Base-by-base conservation (phyloP, 2,329 filamentous ascomycete species). In the Xylariaceae sp. region DNA sequence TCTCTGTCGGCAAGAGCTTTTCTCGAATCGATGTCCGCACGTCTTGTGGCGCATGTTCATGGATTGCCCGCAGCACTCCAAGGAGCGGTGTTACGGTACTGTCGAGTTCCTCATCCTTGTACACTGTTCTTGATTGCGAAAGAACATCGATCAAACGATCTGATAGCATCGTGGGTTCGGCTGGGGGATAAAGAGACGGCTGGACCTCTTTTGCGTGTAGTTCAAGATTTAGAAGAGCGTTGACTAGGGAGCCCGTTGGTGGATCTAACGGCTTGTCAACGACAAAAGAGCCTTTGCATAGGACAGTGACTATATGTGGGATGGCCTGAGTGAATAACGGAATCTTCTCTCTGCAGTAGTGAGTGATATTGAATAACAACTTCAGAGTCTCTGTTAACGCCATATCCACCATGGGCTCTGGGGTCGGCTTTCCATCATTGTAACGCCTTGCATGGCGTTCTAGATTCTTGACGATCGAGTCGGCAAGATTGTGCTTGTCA, bases 321-420 rank as follows among this genome's bases (percentile, higher is more conserved):
- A 95, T 79, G 2, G 86, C 83, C 27, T 80, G 74, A 1, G 83
- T 83, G 66, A 96, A 95, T 0, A 76, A 72, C 0, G 75, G 69
- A 3, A 74, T 72, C 30, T 86, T 77, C 42, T 85, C 77, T 3
- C 84, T 82, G 61, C 86, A 87, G 65, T 85, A 84, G 64, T 91
- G 85, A 1, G 87, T 88, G 51, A 96, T 77, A 70, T 96, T 96
- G 77, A 95, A 97, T 50, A 95, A 73, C 41, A 97, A 78, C 67
- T 95, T 96, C 48, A 94, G 74, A 0, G 88, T 92, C 70, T 97
- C 92, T 6, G 78, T 79, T 39, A 97, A 77, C 0, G 91, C 90
- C 82, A 92, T 84, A 55, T 87, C 84, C 60, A 87, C 84, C 79
- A 91, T 88, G 0, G 81, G 79, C 42, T 81, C 73, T 9, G 61